Evolutionary conservation across 2,329 filamentous ascomycete species (phyloP).

Genomic region (Phaeoacremonium minimum): DNA sequence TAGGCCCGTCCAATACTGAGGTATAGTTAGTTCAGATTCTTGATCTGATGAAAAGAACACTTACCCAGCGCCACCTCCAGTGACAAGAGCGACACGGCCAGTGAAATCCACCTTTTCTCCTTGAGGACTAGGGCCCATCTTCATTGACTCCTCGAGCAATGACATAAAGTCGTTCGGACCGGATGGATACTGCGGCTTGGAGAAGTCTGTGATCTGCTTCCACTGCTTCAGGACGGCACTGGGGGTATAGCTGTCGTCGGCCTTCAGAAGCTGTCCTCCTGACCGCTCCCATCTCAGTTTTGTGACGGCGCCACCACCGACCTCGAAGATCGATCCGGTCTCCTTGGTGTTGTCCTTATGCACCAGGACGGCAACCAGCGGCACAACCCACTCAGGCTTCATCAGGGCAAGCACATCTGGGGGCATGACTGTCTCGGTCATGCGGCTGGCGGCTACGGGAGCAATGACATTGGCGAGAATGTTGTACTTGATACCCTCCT

Average conservation of each 20-base stretch:
- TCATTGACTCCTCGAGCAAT: constrained; percentile 78
- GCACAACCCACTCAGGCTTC: constrained; percentile 93
- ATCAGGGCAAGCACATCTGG: constrained; percentile 83
- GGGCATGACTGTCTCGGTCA: constrained; percentile 94
- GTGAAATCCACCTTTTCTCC: constrained; percentile 76
- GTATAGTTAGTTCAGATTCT: constrained; percentile 6
- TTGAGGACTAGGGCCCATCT: constrained; percentile 67
- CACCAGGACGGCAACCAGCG: constrained; percentile 81
- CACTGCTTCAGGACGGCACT: constrained; percentile 86
- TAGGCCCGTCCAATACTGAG: constrained; percentile 83
- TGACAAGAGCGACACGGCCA: constrained; percentile 81
- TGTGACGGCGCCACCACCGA: constrained; percentile 84
- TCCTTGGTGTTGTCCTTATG: constrained; percentile 81
- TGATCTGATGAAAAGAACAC: constrained; percentile 20
- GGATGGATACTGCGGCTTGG: constrained; percentile 73
- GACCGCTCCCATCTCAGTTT: constrained; percentile 96
- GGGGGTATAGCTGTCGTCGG: constrained; percentile 83
- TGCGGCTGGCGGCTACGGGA: constrained; percentile 88
- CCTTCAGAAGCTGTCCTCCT: constrained; percentile 81
- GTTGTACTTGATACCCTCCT: constrained; percentile 98
- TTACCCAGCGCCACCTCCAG: constrained; percentile 77
- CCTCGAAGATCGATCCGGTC: constrained; percentile 88
- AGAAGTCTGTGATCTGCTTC: constrained; percentile 84
- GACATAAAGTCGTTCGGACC: constrained; percentile 86
- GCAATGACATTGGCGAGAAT: constrained; percentile 94